A percentile compares a stretch with the other conserved stretches of the same genome.
Evolutionary conservation across 2,329 filamentous ascomycete species (phyloP).

Genomic region (Phialophora verrucosa): DNA sequence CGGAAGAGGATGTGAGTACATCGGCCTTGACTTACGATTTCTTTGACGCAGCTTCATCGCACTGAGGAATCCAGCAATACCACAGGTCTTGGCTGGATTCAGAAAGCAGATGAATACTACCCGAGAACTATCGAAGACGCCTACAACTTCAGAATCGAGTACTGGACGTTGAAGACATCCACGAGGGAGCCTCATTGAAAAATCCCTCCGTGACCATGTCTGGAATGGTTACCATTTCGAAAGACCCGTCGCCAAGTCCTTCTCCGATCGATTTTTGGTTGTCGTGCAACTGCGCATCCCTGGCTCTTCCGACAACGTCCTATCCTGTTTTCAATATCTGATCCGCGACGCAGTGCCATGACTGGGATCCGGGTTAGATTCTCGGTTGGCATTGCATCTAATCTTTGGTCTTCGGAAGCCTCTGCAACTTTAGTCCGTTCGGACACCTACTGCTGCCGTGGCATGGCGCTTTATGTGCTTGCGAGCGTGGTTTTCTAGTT

Average conservation of each 20-base stretch:
- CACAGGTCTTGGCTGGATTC: not conserved
- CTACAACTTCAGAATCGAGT: not conserved
- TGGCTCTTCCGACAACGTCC: not conserved
- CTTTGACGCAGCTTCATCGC: not conserved
- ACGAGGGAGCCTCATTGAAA: not conserved
- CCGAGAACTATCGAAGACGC: not conserved
- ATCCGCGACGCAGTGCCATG: not conserved
- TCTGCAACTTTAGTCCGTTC: not conserved
- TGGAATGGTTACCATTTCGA: not conserved
- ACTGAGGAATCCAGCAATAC: not conserved
- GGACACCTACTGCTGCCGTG: not conserved
- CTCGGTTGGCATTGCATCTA: not conserved
- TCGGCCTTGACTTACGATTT: not conserved
- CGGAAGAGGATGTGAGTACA: not conserved
- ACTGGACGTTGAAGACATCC: not conserved
- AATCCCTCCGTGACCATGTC: not conserved
- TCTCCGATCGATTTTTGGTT: too few relatives aligned
- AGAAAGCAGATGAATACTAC: not conserved
- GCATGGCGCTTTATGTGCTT: not conserved
- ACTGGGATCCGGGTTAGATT: not conserved
- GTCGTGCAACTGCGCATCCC: not conserved
- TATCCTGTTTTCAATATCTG: not conserved
- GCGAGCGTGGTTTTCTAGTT: not conserved
- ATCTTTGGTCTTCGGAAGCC: not conserved
- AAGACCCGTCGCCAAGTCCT: not conserved